Evolutionary conservation across 2,329 filamentous ascomycete species (phyloP), one percentile per base, ranked within the genome.

Genomic region (Acarospora socialis): DNA sequence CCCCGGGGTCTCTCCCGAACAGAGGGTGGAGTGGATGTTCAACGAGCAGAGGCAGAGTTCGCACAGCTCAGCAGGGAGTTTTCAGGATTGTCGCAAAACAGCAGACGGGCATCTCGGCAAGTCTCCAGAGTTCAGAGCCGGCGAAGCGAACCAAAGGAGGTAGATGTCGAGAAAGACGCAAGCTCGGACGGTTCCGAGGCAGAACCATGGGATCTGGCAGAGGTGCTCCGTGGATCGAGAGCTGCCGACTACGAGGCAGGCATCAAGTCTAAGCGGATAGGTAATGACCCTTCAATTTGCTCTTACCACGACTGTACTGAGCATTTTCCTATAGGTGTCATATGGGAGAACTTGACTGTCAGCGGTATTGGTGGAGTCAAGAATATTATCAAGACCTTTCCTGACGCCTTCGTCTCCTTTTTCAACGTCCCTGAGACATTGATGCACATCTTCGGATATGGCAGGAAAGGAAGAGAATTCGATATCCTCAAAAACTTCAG

Each of bases 311-410:
- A n/a, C n/a, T n/a, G n/a, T n/a, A n/a, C n/a, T n/a, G n/a, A n/a
- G n/a, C n/a, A n/a, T n/a, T n/a, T n/a, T n/a, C n/a, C n/a, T n/a
- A n/a, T n/a, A n/a, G 77, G 76, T 15, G 61, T 81, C 0, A 70
- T 75, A 1, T 81, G 73, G 70, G 60, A 68, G 40, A 60, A 73
- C 34, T 57, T 81, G 28, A 77, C 61, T 0, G 75, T 81, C 12
- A 66, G 68, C 17, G 56, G 73, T 9, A 70, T 75, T 17, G 68
- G 74, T 2, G 80, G 81, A 19, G 66, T 70, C 32, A 73, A 77
- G 44, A 86, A 83, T 50, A 80, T 73, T 40, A 65, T 70, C 41
- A 67, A 67, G 50, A 87, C 81, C 0, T 87, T 90, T 44, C 81
- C 81, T 0, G 73, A 84, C 51, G 79, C 80, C 1, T 72, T 86